Evolutionary conservation across 306 rosid species (phyloP).

Genomic region (Cicer pinnatifidum): DNA sequence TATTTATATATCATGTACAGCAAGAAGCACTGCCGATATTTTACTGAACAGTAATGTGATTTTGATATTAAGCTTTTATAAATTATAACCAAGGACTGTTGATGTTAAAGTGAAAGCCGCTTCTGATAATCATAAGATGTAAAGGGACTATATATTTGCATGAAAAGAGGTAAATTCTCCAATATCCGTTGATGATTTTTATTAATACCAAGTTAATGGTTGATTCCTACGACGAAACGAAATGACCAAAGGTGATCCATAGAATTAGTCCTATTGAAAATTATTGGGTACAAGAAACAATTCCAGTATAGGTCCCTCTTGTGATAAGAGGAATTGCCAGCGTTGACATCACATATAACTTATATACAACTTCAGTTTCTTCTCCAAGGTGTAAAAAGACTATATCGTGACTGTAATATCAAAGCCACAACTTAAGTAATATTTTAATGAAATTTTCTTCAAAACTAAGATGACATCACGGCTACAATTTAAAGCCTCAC

Average conservation of each 20-base stretch:
- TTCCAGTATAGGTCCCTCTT: neutral
- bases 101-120: neutral
- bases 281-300: constrained; percentile 4
- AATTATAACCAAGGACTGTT: constrained; percentile 4
- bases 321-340: neutral
- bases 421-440: neutral
- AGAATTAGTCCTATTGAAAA: neutral
- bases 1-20: neutral
- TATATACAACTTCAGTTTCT: neutral
- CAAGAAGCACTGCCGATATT: neutral
- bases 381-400: neutral
- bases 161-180: neutral
- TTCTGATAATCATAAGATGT: constrained; percentile 1
- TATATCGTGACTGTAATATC: neutral
- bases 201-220: neutral
- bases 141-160: neutral
- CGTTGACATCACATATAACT: neutral
- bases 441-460: neutral
- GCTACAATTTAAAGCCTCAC: neutral
- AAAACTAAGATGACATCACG: neutral
- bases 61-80: constrained; percentile 2
- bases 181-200: neutral
- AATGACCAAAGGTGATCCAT: neutral
- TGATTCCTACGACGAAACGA: neutral
- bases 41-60: neutral